Percentiles rank a stretch among this genome's conserved stretches.
These are phyloP conservation scores for Penicillium cataractarum DNA, from an alignment of 495 filamentous ascomycete genomes.

Conservation along the genomic window DNA sequence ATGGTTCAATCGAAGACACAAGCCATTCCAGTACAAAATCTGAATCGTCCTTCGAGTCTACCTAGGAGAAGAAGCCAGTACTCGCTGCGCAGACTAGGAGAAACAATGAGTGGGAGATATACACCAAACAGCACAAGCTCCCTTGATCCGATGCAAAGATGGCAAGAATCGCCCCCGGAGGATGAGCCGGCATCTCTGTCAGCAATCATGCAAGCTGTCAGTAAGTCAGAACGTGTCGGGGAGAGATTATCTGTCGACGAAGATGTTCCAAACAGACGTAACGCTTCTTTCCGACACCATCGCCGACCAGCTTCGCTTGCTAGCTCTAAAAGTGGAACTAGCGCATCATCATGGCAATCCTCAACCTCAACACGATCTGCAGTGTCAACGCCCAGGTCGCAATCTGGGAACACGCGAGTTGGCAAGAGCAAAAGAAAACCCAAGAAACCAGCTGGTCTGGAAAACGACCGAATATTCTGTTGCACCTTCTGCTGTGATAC, in stretches of 20 bases:
- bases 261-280: conserved; percentile 14
- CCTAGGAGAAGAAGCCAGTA: conserved; percentile 9
- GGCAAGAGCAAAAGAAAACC: conserved; percentile 42
- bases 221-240: conserved; percentile 36
- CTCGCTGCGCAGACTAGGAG: background rate
- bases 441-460: conserved; percentile 51
- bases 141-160: conserved; percentile 66
- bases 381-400: conserved; percentile 38
- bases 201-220: conserved; percentile 71
- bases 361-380: conserved; percentile 15
- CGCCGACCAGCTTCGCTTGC: conserved; percentile 60
- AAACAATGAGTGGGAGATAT: background rate
- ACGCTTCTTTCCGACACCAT: conserved; percentile 60
- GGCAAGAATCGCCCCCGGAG: conserved; percentile 76
- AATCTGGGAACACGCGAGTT: background rate
- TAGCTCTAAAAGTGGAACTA: conserved; percentile 37
- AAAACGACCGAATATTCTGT: conserved; percentile 21
- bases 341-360: conserved; percentile 25
- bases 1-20: background rate
- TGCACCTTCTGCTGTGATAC: conserved; percentile 83
- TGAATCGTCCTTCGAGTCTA: background rate
- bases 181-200: conserved; percentile 74
- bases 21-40: background rate
- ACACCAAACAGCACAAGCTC: background rate
- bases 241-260: background rate